A percentile compares a stretch with the other conserved stretches of the same genome.
Conservation (phyloP, 2,329 filamentous ascomycete genomes). For the Thermoascus crustaceus region DNA sequence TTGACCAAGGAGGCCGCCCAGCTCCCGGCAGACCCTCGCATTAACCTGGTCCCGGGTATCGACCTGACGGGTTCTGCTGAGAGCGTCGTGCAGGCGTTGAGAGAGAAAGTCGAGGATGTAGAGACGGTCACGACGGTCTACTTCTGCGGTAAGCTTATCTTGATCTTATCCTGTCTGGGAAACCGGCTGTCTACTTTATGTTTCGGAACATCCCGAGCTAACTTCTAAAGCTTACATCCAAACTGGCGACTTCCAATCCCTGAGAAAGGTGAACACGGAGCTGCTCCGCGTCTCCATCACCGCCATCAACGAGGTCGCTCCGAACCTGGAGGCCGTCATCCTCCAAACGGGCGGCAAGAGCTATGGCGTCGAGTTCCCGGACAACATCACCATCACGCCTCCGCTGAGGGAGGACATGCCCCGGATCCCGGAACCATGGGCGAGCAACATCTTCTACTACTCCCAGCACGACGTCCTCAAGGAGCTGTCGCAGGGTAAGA, state of each 20-base stretch:
- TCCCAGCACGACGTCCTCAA: slow-evolving; percentile 16
- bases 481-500: slow-evolving; percentile 13
- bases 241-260: slow-evolving; percentile 11
- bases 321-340: slow-evolving; percentile 21
- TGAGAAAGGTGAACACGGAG: slow-evolving; percentile 23
- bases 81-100: slow-evolving; percentile 19
- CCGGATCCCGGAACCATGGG: slow-evolving; percentile 18
- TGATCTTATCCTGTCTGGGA: no score
- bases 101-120: slow-evolving; percentile 26
- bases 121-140: slow-evolving; percentile 32
- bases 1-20: slow-evolving; percentile 17
- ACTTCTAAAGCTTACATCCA: slow-evolving; percentile 11
- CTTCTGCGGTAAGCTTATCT: slow-evolving; percentile 23
- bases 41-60: slow-evolving; percentile 31
- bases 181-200: neutral
- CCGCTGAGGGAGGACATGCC: slow-evolving; percentile 21
- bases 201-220: neutral
- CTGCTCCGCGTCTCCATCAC: slow-evolving; percentile 30
- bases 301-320: slow-evolving; percentile 17
- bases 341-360: slow-evolving; percentile 32
- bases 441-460: slow-evolving; percentile 22
- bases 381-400: slow-evolving; percentile 16
- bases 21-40: slow-evolving; percentile 24
- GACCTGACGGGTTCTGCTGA: slow-evolving; percentile 20
- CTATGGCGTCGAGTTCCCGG: slow-evolving; percentile 31